Conservation (phyloP, 345 rosid species). For the Lagerstroemia speciosa region DNA sequence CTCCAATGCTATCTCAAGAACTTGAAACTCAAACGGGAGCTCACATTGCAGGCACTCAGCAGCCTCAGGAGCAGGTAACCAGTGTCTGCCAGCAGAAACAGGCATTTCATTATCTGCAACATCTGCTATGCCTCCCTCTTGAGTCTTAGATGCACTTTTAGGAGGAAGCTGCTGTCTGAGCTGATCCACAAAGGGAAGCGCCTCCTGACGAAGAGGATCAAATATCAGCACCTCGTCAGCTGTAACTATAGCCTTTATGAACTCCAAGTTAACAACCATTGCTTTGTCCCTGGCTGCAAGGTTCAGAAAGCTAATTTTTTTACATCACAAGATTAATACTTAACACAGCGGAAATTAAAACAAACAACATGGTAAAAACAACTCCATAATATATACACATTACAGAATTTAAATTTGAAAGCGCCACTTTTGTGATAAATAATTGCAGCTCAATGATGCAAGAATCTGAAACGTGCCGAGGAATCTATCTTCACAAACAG, state of each 20-base stretch:
- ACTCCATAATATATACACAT: not conserved
- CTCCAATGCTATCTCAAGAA: slow-evolving; percentile 90
- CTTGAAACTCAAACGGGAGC: slow-evolving; percentile 93
- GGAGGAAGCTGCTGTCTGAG: slow-evolving; percentile 63
- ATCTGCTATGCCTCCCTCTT: slow-evolving; percentile 23
- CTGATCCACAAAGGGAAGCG: slow-evolving; percentile 66
- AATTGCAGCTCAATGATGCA: no score
- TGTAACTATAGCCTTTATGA: slow-evolving; percentile 66
- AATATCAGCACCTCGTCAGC: slow-evolving; percentile 74
- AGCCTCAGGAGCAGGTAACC: slow-evolving; percentile 57
- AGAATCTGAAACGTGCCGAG: no score
- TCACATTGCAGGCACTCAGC: slow-evolving; percentile 68
- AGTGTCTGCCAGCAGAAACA: slow-evolving; percentile 30
- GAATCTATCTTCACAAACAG: not conserved
- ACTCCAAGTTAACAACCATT: slow-evolving; percentile 81
- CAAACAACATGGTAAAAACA: not conserved
- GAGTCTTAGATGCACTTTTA: slow-evolving; percentile 25
- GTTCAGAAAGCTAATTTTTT: not conserved
- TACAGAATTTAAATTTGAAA: no score
- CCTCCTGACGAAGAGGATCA: slow-evolving; percentile 71
- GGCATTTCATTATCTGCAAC: slow-evolving; percentile 30
- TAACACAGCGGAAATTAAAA: not conserved
- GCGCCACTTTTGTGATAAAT: no score
- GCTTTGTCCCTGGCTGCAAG: slow-evolving; percentile 75
- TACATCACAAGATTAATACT: not conserved